Evolutionary conservation across 306 rosid genomes (phyloP), one percentile per base, ranked within the genome.

Genomic region (Castanospermum australe): DNA sequence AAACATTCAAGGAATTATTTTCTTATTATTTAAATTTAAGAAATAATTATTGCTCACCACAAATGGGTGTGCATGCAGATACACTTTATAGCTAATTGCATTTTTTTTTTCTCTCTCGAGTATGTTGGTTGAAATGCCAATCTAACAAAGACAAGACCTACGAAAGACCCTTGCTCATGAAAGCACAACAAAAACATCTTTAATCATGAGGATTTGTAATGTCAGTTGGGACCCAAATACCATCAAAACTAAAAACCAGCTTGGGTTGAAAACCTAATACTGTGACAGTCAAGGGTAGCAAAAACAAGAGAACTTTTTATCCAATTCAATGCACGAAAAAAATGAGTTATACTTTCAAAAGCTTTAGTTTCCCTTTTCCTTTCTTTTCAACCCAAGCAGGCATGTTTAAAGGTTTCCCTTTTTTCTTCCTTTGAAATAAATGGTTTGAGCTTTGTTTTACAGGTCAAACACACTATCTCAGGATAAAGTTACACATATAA

Each of bases 251-350:
- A 55, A 80, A 73, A 80, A 73, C 84, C 56, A 71, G 73, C 77
- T 71, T 28, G 35, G 52, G 66, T 75, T 83, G 82, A 86, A 87
- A 86, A 64, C 64, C 76, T 21, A 44, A 62, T 63, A 91, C 93
- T 89, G 93, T 91, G 85, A 88, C 70, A 63, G 98, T 91, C 95
- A 91, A 91, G 88, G 91, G 87, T 86, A 83, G 66, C 86, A 84
- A 88, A 93, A 88, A 84, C 82, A 87, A 81, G 84, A 86, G 80
- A 47, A 64, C 89, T 90, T 93, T 84, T 70, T 75, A 91, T 87
- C 90, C 89, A 84, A 86, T 84, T 88, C 92, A 79, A 88, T 79
- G 89, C 88, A 85, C 86, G 56, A 84, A 85, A 82, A 79, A 90
- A 86, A 84, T 83, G 63, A 81, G 86, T 75, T 87, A 48, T 59